Evolutionary conservation across 2,329 filamentous ascomycete species (phyloP), one percentile per base, ranked within the genome.

Genomic region (Hyphodiscus sp.): DNA sequence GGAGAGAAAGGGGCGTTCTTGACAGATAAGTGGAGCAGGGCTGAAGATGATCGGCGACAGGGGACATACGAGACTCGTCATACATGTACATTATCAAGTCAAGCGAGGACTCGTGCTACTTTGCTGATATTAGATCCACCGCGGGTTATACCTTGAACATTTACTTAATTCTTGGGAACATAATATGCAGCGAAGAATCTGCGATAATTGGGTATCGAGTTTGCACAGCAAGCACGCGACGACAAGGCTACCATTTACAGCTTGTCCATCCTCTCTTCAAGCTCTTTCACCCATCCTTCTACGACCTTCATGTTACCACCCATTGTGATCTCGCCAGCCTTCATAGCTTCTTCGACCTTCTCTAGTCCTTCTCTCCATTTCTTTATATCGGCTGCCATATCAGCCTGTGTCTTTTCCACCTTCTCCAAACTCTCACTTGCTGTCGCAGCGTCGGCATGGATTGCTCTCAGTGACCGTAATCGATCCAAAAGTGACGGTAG

Each of bases 401-500:
- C 89, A 1, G 78, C 79, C 71, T 97, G 94, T 58, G 85, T 79
- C 65, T 78, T 81, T 71, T 96, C 91, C 42, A 96, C 76, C 48
- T 82, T 82, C 51, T 87, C 83, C 50, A 99, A 74, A 8, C 85
- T 88, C 63, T 89, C 84, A 55, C 84, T 84, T 1, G 92, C 92
- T 30, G 82, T 82, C 23, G 89, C 91, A 0, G 94, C 94, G 63
- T 91, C 89, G 0, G 89, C 84, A 66, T 99, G 94, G 48, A 97
- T 86, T 15, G 85, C 83, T 54, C 89, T 81, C 52, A 99, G 75
- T 9, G 90, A 95, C 54, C 91, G 81, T 49, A 99, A 74, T 23
- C 94, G 82, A 64, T 96, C 91, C 11, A 99, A 76, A 10, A 97
- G 76, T 5, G 89, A 82, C 1, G 94, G 92, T 3, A 99, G 78